phyloP scores from a whole-genome alignment of 176 grass and related monocot genomes.

The Carex parvula region DNA sequence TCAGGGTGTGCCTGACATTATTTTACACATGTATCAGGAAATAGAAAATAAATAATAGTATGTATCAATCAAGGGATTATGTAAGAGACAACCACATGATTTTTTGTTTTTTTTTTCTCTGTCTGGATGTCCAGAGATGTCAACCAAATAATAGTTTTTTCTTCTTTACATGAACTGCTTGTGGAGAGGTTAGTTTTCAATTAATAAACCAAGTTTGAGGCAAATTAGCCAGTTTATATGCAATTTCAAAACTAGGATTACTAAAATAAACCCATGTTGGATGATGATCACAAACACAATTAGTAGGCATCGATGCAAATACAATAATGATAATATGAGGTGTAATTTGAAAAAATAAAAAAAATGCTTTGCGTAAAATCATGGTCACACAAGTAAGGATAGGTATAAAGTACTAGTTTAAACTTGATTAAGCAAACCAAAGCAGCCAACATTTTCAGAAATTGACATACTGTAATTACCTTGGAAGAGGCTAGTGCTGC shows the following conservation, averaged over 20 bases:
- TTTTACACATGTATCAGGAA: conserved; percentile 12
- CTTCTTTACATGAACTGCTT: neutral
- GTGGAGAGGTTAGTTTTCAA: neutral
- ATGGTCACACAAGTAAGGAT: conserved; percentile 1
- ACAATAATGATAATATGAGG: neutral
- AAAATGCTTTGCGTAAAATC: neutral
- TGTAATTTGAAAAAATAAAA: neutral
- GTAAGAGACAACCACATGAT: too few relatives aligned
- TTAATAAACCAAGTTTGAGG: neutral
- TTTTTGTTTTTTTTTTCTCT: too few relatives aligned
- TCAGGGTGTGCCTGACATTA: conserved; percentile 35
- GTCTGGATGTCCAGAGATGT: neutral
- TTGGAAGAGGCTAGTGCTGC: conserved; percentile 58
- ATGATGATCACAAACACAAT: neutral
- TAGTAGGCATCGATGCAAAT: neutral
- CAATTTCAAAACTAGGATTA: neutral
- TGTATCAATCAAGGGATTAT: neutral
- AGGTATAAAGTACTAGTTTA: too few relatives aligned
- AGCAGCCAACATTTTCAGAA: neutral
- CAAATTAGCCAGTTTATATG: neutral
- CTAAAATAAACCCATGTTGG: neutral
- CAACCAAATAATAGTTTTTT: too few relatives aligned
- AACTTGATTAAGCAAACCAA: neutral
- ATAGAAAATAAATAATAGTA: conserved; percentile 9
- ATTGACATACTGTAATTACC: conserved; percentile 35